phyloP scores from a whole-genome alignment of 305 asterid species.

The Fraxinus paxiana region DNA sequence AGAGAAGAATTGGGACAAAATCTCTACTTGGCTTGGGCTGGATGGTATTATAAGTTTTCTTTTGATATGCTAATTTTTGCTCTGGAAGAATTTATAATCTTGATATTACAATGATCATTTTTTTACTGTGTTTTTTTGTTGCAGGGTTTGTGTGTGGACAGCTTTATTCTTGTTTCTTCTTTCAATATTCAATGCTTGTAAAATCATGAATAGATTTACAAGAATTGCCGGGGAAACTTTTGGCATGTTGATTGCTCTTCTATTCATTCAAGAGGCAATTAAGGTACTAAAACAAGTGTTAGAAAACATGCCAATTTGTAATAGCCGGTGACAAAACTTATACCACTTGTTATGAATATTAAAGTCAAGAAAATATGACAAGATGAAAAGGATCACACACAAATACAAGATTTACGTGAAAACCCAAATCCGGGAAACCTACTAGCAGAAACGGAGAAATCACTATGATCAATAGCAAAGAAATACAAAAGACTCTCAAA shows the following conservation, averaged over 20 bases:
- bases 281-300: slow-evolving; percentile 39
- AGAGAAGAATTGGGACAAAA: slow-evolving; percentile 48
- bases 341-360: too few relatives aligned
- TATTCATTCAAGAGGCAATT: slow-evolving; percentile 77
- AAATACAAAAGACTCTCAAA: too few relatives aligned
- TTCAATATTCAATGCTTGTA: slow-evolving; percentile 65
- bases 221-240: slow-evolving; percentile 80
- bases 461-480: too few relatives aligned
- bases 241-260: slow-evolving; percentile 75
- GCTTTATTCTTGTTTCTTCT: slow-evolving; percentile 61
- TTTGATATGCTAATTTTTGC: neutral
- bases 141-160: slow-evolving; percentile 91
- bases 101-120: neutral
- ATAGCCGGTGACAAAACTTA: too few relatives aligned
- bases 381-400: too few relatives aligned
- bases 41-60: slow-evolving; percentile 43
- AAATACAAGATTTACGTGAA: too few relatives aligned
- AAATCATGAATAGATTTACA: slow-evolving; percentile 58
- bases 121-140: neutral
- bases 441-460: too few relatives aligned
- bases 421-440: too few relatives aligned
- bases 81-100: neutral
- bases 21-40: slow-evolving; percentile 82
- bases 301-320: too few relatives aligned
- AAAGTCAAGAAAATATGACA: too few relatives aligned